Evolutionary conservation across 164 flowering plant genomes (phyloP), one percentile per base, ranked within the genome.

Genomic region (Liriodendron chinense): DNA sequence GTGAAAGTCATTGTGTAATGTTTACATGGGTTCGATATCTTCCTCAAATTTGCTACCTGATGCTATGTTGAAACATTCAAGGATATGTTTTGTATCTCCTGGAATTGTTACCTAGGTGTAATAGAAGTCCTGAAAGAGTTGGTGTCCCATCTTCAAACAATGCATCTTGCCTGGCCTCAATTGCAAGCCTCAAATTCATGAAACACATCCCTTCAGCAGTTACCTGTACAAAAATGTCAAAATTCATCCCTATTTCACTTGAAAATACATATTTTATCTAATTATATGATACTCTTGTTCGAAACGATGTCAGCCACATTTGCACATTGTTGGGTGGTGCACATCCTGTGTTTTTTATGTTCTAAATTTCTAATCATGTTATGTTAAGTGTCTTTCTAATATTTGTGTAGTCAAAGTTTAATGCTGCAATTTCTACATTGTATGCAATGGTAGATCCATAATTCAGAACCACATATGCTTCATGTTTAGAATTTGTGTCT

Each of bases 31-130:
- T 59, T 75, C 49, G 23, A 28, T 68, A 59, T 59, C 74, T 75
- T 65, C 62, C 59, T 26, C 64, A 49, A 59, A 66, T 47, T 67
- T 59, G 71, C 70, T 77, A 14, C 71, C 25, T 80, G 77, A 76
- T 84, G 76, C 78, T 69, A 53, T 78, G 77, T 74, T 80, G 62
- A 75, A 77, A 69, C 25, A 48, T 72, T 67, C 72, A 78, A 74
- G 74, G 74, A n/a, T 28, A 23, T 71, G 21, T 72, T 28, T 64
- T 72, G 24, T 14, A 3, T 78, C 69, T 74, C 79, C 69, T 69
- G 43, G 62, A 49, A 69, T 70, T 26, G 68, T 28, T 69, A 49
- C 65, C 56, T 53, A 63, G 75, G 73, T 79, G 63, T 61, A n/a
- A 10, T 50, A 61, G 71, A 66, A 25, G 22, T 74, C 9, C 69